Evolutionary conservation across 768 basidiomycete species (phyloP).

Genomic region (Suillus paluster): DNA sequence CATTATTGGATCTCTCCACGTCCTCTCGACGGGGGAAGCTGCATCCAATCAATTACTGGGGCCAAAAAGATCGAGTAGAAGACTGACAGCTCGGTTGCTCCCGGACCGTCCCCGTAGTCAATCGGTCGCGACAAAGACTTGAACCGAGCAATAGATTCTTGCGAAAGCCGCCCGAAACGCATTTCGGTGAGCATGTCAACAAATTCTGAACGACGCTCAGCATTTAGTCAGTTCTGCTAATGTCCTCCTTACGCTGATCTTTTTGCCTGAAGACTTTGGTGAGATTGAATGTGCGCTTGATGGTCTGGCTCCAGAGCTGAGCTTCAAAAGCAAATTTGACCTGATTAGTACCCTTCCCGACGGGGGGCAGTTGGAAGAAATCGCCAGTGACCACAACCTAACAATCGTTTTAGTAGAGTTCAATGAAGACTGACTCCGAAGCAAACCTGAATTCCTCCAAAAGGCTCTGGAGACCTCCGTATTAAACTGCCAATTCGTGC

Average conservation of each 20-base stretch:
- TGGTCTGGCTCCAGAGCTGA: constrained; percentile 68
- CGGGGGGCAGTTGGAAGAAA: constrained; percentile 98
- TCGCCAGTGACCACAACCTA: constrained; percentile 94
- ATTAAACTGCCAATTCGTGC: constrained; percentile 68
- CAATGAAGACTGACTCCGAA: neutral
- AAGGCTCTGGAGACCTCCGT: constrained; percentile 68
- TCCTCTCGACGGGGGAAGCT: constrained; percentile 94
- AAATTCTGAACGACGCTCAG: constrained; percentile 61
- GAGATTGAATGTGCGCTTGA: constrained; percentile 87
- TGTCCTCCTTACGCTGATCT: constrained; percentile 69
- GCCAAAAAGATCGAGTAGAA: neutral
- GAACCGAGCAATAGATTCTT: constrained; percentile 72
- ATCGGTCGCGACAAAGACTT: constrained; percentile 70
- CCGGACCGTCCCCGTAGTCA: constrained; percentile 77
- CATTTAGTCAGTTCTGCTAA: constrained; percentile 5
- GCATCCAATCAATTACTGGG: constrained; percentile 10
- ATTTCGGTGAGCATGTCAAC: constrained; percentile 98
- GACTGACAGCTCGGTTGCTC: constrained; percentile 87
- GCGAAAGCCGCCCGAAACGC: constrained; percentile 82
- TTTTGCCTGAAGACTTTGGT: constrained; percentile 95
- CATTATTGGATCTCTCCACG: constrained; percentile 82
- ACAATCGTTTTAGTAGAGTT: neutral
- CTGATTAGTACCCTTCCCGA: constrained; percentile 58
- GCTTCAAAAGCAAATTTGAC: constrained; percentile 96
- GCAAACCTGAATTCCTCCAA: constrained; percentile 90